Evolutionary conservation across 192 early-diverging fungal genomes (phyloP), one percentile per base, ranked within the genome.

Genomic region (Coemansia sp.): DNA sequence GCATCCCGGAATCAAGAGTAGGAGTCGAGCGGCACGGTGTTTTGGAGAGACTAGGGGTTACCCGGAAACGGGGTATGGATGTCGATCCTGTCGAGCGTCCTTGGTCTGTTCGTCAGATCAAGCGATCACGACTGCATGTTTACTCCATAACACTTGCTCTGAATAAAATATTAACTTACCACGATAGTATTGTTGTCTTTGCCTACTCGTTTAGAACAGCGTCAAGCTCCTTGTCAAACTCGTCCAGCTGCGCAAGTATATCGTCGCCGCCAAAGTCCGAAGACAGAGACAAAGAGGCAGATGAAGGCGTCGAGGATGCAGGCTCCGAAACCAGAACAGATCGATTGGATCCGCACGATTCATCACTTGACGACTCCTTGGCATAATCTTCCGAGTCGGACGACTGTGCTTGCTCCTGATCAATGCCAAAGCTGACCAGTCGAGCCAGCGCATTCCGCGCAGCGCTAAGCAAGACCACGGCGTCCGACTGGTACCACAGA

Each of bases 161-260:
- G 22, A 39, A 36, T 38, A 15, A 37, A 4, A 58, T 15, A 15
- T 57, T 57, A 1, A 36, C 17, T 22, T 12, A 35, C 9, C 9
- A 8, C 39, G 39, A 0, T 41, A 11, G 8, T 8, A 34, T 4
- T 52, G 22, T 12, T 53, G n/a, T 32, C 35, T 53, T 33, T 66
- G 34, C 17, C 35, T 28, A 52, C 17, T 34, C 32, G 63, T 39
- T 37, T 36, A 83, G 55, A 3, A 68, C 75, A 11, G 69, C 75
- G n/a, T 83, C 80, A 14, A 83, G 68, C 59, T 77, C 80, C 35
- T 36, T 51, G 72, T 83, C 80, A 66, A 83, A 83, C 66, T 77
- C 68, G 48, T 83, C 80, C 53, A 83, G 64, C 72, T 83, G 71
- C 0, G 75, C 80, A 52, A 83, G 35, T 17, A 83, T 43, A 35